These are phyloP conservation scores for Flaveria ramosissima DNA, from an alignment of 129 eudicot species.

Conservation along the genomic window DNA sequence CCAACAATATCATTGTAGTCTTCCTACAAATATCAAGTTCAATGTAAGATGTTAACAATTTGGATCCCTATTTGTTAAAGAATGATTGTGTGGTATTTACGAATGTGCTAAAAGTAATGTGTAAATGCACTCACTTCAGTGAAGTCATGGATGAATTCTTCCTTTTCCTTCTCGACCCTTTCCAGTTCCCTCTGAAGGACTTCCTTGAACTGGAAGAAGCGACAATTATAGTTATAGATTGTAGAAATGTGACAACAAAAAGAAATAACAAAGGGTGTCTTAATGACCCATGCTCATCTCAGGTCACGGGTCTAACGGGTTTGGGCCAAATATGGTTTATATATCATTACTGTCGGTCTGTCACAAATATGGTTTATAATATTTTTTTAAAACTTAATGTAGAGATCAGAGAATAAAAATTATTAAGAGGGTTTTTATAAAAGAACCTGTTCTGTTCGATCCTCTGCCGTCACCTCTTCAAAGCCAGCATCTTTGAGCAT, in stretches of 20 bases:
- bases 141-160: slow-evolving; percentile 75
- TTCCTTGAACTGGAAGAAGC: slow-evolving; percentile 56
- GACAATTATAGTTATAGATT: not conserved
- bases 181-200: slow-evolving; percentile 80
- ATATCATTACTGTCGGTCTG: not conserved
- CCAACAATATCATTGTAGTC: slow-evolving; percentile 95
- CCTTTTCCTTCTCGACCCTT: slow-evolving; percentile 74
- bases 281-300: not conserved
- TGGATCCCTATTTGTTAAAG: not conserved
- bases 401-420: no score
- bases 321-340: not conserved
- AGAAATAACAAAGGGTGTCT: not conserved
- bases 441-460: slow-evolving; percentile 83
- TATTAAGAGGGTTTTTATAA: not conserved
- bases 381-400: not conserved
- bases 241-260: not conserved
- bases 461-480: slow-evolving; percentile 79
- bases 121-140: slow-evolving; percentile 56
- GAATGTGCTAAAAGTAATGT: not conserved
- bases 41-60: not conserved
- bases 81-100: not conserved
- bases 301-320: not conserved
- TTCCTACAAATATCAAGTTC: slow-evolving; percentile 46
- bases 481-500: slow-evolving; percentile 97
- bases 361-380: not conserved